A percentile compares a stretch with the other conserved stretches of the same genome.
Evolutionary conservation across 2,329 filamentous ascomycete species (phyloP).

Genomic region (Fusarium azukiicola): DNA sequence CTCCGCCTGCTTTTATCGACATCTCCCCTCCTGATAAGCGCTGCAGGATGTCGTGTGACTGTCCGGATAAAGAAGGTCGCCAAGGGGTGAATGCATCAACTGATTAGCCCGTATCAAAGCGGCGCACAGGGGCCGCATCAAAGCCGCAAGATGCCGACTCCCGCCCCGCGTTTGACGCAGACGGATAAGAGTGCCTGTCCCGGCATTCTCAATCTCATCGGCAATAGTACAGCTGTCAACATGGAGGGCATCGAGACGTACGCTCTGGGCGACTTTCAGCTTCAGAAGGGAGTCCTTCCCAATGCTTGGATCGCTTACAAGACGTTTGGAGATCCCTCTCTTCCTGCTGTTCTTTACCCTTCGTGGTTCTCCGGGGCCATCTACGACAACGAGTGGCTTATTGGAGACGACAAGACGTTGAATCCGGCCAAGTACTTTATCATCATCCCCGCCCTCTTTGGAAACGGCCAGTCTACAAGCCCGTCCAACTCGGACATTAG

Average conservation of each 20-base stretch:
- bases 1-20: not conserved
- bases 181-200: not conserved
- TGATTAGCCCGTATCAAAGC: conserved; percentile 31
- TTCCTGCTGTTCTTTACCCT: conserved; percentile 87
- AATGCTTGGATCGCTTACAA: conserved; percentile 88
- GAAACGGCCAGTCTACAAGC: conserved; percentile 75
- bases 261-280: conserved; percentile 82
- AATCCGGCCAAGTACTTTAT: conserved; percentile 76
- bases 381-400: conserved; percentile 87
- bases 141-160: conserved; percentile 13
- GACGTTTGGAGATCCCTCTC: conserved; percentile 82
- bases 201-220: not conserved
- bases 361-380: conserved; percentile 85
- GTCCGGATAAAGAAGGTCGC: conserved; percentile 39
- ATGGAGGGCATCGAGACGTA: conserved; percentile 60
- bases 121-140: not conserved
- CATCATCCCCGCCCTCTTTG: conserved; percentile 73
- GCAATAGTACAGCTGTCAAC: not conserved
- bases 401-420: conserved; percentile 83
- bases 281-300: conserved; percentile 82
- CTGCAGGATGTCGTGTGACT: conserved; percentile 39
- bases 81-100: conserved; percentile 40
- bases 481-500: conserved; percentile 69
- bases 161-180: conserved; percentile 17
- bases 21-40: conserved; percentile 35